Conservation (phyloP, 129 eudicot species). For the Flaveria bidentis region DNA sequence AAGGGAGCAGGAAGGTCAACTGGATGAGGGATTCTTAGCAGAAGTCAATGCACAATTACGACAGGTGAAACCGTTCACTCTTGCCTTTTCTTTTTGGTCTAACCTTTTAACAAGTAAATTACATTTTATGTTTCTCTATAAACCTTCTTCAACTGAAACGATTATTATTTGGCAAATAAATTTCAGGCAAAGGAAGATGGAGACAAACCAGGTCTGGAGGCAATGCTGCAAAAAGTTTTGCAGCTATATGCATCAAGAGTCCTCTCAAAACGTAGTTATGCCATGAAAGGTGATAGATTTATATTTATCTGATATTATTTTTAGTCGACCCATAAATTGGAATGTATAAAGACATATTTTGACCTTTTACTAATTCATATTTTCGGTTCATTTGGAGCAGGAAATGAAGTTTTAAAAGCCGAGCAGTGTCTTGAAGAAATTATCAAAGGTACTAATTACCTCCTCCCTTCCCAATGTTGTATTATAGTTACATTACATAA, state of each 20-base stretch:
- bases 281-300: slow-evolving; percentile 70
- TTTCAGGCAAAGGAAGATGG: slow-evolving; percentile 91
- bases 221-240: slow-evolving; percentile 93
- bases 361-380: neutral
- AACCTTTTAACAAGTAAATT: neutral
- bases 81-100: neutral
- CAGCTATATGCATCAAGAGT: slow-evolving; percentile 88
- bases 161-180: slow-evolving; percentile 16
- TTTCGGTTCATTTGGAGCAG: slow-evolving; percentile 39
- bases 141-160: neutral
- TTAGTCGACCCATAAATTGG: neutral
- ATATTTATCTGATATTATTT: neutral
- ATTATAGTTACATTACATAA: neutral
- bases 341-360: neutral
- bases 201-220: slow-evolving; percentile 98
- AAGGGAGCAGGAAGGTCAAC: slow-evolving; percentile 89
- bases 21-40: slow-evolving; percentile 91
- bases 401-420: slow-evolving; percentile 67
- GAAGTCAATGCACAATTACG: slow-evolving; percentile 97
- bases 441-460: slow-evolving; percentile 59
- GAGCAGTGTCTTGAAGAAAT: slow-evolving; percentile 87
- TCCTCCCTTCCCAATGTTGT: neutral
- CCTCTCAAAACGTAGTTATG: slow-evolving; percentile 95
- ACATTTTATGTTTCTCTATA: neutral
- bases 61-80: slow-evolving; percentile 51